A percentile compares a stretch with the other conserved stretches of the same genome.
phyloP scores from a whole-genome alignment of 1,284 basidiomycete species.

The Schizophyllum commune region DNA sequence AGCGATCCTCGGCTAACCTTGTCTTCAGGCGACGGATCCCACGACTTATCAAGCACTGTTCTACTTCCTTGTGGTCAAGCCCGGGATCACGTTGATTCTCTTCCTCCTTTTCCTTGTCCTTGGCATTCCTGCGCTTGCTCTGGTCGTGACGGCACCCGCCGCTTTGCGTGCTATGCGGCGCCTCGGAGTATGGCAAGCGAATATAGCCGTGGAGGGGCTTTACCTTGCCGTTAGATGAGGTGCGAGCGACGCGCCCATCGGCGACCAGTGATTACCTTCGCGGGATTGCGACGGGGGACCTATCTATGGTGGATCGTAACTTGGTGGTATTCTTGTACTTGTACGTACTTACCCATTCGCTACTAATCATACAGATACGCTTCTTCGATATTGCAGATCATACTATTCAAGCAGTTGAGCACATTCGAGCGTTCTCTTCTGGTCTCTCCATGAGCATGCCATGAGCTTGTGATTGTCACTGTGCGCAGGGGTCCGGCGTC shows the following conservation, averaged over 20 bases:
- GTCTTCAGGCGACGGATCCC: slow-evolving; percentile 59
- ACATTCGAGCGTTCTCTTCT: no score
- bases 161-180: slow-evolving; percentile 54
- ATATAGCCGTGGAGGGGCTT: slow-evolving; percentile 69
- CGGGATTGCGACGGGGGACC: no score
- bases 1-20: not conserved
- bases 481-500: no score
- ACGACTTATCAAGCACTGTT: slow-evolving; percentile 76
- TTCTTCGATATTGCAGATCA: no score
- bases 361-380: not conserved
- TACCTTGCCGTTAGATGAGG: slow-evolving; percentile 39
- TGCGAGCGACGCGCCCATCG: not conserved
- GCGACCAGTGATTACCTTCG: no score
- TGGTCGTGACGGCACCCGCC: slow-evolving; percentile 59
- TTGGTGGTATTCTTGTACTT: not conserved
- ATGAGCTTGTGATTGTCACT: no score
- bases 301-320: no score
- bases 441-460: no score
- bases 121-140: slow-evolving; percentile 47
- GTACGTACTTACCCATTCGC: not conserved
- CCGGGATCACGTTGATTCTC: slow-evolving; percentile 65
- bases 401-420: no score
- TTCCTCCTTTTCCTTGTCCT: slow-evolving; percentile 46
- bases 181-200: slow-evolving; percentile 74
- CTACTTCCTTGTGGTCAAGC: slow-evolving; percentile 80